phyloP scores from a whole-genome alignment of 441 rosid species.

The Flueggea neowawraea region DNA sequence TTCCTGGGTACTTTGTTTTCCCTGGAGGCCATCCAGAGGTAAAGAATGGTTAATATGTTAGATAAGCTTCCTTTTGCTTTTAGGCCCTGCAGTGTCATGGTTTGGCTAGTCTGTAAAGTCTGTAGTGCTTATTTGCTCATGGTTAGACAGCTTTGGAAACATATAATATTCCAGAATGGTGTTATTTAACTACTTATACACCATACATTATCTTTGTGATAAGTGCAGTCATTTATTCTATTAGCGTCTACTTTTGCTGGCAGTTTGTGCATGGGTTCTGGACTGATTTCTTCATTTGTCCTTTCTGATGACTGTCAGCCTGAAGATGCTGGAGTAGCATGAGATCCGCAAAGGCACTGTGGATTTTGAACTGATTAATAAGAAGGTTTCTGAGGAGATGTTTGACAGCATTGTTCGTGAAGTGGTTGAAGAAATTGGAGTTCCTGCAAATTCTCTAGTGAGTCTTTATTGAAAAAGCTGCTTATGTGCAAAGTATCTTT shows the following conservation, averaged over 20 bases:
- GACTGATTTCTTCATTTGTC: conserved; percentile 3
- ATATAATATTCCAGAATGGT: no score
- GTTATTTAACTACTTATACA: no score
- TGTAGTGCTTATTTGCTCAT: neutral
- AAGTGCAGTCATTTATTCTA: neutral
- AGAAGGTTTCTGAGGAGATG: conserved; percentile 65
- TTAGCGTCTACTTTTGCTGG: neutral
- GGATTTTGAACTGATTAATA: conserved; percentile 34
- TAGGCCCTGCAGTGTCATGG: neutral
- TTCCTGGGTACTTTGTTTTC: conserved; percentile 84
- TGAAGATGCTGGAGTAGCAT: conserved; percentile 45
- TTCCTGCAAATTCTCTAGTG: conserved; percentile 71
- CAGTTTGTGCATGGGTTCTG: neutral
- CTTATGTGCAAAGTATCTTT: no score
- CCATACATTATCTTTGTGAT: no score
- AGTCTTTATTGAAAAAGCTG: conserved; percentile 13
- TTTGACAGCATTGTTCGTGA: conserved; percentile 75
- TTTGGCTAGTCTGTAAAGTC: neutral
- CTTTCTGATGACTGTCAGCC: conserved; percentile 47
- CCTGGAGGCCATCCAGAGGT: conserved; percentile 99
- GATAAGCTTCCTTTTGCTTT: neutral
- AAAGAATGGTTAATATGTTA: conserved; percentile 3
- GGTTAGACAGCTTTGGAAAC: neutral
- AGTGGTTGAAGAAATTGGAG: conserved; percentile 93
- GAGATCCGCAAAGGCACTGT: conserved; percentile 19